Percentiles rank a stretch among this genome's conserved stretches.
These are phyloP conservation scores for Tulasnella sp. DNA, from an alignment of 768 basidiomycete genomes.

Conservation along the genomic window DNA sequence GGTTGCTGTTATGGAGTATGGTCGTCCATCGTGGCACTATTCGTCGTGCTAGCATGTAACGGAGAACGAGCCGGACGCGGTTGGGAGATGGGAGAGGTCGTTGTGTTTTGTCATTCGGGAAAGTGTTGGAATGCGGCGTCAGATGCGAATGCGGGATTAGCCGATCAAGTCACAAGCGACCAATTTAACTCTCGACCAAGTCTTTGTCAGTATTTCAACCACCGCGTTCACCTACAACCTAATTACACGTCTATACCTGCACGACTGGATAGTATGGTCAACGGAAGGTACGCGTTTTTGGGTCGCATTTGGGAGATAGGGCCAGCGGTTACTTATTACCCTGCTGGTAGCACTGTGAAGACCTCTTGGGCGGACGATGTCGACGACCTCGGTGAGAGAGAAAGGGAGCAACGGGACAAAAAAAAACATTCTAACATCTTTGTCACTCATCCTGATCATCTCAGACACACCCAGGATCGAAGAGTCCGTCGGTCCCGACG, in stretches of 20 bases:
- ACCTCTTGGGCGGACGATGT: constrained; percentile 86
- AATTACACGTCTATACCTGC: background rate
- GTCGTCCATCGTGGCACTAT: background rate
- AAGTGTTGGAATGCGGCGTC: background rate
- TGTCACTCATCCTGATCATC: background rate
- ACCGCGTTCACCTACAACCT: background rate
- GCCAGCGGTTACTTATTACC: background rate
- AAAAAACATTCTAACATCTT: background rate
- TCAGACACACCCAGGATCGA: constrained; percentile 20
- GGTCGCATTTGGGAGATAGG: too few relatives aligned
- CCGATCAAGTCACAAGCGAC: background rate
- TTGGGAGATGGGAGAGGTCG: background rate
- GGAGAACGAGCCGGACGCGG: background rate
- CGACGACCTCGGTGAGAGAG: constrained; percentile 53
- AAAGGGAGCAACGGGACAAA: background rate
- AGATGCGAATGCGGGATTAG: background rate
- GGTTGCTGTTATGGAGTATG: background rate
- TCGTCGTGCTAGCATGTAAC: background rate
- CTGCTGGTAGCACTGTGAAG: constrained; percentile 29
- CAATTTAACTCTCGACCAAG: background rate
- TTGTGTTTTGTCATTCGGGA: background rate
- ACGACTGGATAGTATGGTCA: background rate
- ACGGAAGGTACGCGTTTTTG: background rate
- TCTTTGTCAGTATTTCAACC: too few relatives aligned
- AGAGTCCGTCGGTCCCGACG: constrained; percentile 74